phyloP scores from a whole-genome alignment of 2,329 filamentous ascomycete genomes.

The Malbranchea cinnamomea region DNA sequence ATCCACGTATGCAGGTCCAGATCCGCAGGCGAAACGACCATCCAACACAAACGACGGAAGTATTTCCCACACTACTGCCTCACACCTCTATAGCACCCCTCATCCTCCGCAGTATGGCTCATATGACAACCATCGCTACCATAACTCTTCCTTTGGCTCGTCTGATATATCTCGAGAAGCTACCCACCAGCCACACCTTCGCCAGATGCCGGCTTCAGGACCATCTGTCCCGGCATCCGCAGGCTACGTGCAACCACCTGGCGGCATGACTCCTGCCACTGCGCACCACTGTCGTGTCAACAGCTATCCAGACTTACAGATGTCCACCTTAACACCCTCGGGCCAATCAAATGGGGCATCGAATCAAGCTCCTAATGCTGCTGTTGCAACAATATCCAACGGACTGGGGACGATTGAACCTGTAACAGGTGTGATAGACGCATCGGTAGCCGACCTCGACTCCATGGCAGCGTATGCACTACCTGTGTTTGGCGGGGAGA shows the following conservation, averaged over 20 bases:
- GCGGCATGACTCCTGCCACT: slow-evolving; percentile 4
- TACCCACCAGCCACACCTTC: no score
- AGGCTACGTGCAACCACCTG: slow-evolving; percentile 12
- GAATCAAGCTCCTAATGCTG: slow-evolving; percentile 13
- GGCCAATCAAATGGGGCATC: slow-evolving; percentile 9
- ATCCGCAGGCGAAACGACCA: slow-evolving; percentile 15
- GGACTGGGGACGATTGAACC: slow-evolving; percentile 15
- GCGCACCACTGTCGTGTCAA: slow-evolving; percentile 7
- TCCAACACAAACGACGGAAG: slow-evolving; percentile 15
- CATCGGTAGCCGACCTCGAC: slow-evolving; percentile 20
- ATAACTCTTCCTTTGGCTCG: slow-evolving; percentile 8
- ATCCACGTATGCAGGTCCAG: slow-evolving; percentile 11
- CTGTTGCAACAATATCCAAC: slow-evolving; percentile 16
- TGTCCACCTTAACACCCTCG: slow-evolving; percentile 6
- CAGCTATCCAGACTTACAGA: slow-evolving; percentile 7
- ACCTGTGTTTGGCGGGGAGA: slow-evolving; percentile 75
- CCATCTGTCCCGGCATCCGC: slow-evolving; percentile 6
- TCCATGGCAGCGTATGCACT: slow-evolving; percentile 38
- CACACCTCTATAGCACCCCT: slow-evolving; percentile 16
- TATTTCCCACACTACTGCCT: no score
- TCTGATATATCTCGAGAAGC: no score
- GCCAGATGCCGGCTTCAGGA: slow-evolving; percentile 9
- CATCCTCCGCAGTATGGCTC: slow-evolving; percentile 12
- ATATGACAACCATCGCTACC: slow-evolving; percentile 9
- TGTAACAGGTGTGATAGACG: slow-evolving; percentile 14